phyloP scores from a whole-genome alignment of 176 grass and related monocot genomes.

The Thinopyrum elongatum region DNA sequence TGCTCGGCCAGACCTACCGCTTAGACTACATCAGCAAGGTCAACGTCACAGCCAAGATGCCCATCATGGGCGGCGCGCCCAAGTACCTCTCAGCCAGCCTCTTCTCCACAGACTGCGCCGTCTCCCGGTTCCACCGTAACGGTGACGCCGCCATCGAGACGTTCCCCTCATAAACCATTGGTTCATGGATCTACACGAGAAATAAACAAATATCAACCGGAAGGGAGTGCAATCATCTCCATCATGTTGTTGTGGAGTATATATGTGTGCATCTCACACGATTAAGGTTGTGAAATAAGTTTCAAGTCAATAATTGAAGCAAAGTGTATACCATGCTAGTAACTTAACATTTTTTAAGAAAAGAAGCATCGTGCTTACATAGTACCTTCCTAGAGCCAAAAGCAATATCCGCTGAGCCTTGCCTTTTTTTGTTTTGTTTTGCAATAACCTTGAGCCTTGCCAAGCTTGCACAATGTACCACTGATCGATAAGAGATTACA shows the following conservation, averaged over 20 bases:
- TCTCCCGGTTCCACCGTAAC: neutral
- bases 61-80: constrained; percentile 30
- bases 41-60: constrained; percentile 23
- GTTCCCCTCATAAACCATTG: neutral
- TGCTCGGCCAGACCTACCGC: constrained; percentile 42
- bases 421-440: no score
- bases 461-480: no score
- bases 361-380: no score
- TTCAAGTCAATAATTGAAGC: neutral
- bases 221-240: neutral
- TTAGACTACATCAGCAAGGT: constrained; percentile 11
- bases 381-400: no score
- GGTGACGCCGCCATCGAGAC: neutral
- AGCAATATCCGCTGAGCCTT: no score
- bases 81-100: constrained; percentile 24
- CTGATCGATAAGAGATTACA: no score
- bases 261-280: neutral
- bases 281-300: neutral
- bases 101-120: constrained; percentile 13
- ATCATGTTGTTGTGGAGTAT: neutral
- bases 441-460: no score
- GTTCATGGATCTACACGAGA: neutral
- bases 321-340: no score
- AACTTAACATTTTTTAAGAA: no score
- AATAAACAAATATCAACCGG: neutral